Base-by-base conservation (phyloP, 495 filamentous ascomycete species). In the Aspergillus kassunensis region DNA sequence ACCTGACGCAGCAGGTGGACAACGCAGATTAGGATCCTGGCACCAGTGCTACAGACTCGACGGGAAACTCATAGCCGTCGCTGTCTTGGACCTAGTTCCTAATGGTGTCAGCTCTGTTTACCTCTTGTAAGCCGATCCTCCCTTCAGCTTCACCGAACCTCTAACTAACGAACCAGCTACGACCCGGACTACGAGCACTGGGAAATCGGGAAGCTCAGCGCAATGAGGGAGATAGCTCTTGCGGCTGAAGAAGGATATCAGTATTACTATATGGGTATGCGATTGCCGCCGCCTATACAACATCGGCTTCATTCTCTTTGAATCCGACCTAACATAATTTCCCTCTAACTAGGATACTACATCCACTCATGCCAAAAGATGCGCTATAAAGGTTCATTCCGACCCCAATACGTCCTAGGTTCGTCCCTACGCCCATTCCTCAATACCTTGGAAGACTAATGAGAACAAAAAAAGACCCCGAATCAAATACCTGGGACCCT, bases 11-110 rank as follows among this genome's bases (percentile, higher is more conserved):
- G 57, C 74, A 20, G 69, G 78, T 30, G 78, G 77, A 15, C 75
- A 79, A 46, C 81, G 83, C 45, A 77, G 76, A 58, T 70, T 95
- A 2, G 93, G 93, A 7, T 92, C 88, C n/a, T 97, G 83, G 69
- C 93, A 98, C 63, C 91, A 96, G 66, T 93, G 89, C 71, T 96
- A 98, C 68, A 81, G 93, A 24, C 73, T 98, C 20, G 91, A 97
- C 67, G 93, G 91, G 15, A 78, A 84, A 46, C 78, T 98, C 29
- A 83, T 97, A 30, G 93, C 93, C 13, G 80, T 98, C 47, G 88
- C 86, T 2, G 90, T 97, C 9, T 71, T 98, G 27, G 93, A 98
- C 64, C 70, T 97, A 8, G 76, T 97, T 23, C 93, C 92, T 0
- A 75, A 88, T 49, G 85, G 83, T 51, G 89, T 98, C 25, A 97